Evolutionary conservation across 208 protist species (phyloP), one percentile per base, ranked within the genome.

Genomic region (Trypanosoma mega): DNA sequence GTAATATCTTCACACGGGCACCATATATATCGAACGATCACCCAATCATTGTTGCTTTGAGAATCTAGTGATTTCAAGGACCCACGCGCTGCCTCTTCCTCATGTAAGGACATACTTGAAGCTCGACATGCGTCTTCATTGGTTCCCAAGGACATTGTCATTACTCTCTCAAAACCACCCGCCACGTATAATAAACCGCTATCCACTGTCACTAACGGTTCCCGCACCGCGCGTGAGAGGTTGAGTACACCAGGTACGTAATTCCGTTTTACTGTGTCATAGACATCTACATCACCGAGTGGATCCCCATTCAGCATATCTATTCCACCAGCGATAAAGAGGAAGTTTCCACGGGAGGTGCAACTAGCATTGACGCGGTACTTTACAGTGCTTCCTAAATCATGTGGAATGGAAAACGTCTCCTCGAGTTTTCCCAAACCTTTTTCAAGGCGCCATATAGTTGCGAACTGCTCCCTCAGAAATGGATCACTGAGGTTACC

Each of bases 271-370:
- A n/a, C 21, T 29, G 57, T 65, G 41, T 72, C 50, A n/a, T 45
- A 72, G 1, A 66, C 57, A 54, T 72, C 66, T 3, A 65, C 36
- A 5, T 37, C 52, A 0, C 18, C 31, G 2, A 66, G 34, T 6
- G 37, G 34, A 26, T 58, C 27, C 0, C 57, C 57, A 14, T 55
- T 72, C 1, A 47, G 2, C 11, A 64, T 56, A 41, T 67, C 29
- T 6, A 72, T 57, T 30, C 66, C 66, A 50, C 66, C 66, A 55
- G 62, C 37, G 33, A 72, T 72, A 30, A 64, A 54, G 48, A 72
- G 45, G 2, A 65, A 44, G 50, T 33, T 1, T 23, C 50, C 66
- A 50, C 47, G 44, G 7, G 66, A 47, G 14, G 16, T 31, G 39
- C 66, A 72, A 41, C 48, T 72, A 20, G 66, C 56, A 47, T 72